phyloP scores from a whole-genome alignment of 495 filamentous ascomycete genomes.

The Oidiodendron maius region DNA sequence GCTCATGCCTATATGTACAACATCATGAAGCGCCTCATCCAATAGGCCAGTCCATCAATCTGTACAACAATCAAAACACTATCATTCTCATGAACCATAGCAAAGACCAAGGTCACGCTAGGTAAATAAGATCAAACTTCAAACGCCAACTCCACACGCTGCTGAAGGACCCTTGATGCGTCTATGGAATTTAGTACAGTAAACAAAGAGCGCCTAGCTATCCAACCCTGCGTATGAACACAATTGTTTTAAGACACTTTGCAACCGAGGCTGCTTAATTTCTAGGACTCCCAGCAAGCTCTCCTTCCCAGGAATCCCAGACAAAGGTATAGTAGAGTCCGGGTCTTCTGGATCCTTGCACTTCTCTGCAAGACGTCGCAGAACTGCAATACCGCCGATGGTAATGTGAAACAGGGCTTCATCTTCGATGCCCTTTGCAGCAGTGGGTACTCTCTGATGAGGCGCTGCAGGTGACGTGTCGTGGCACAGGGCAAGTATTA shows the following conservation, averaged over 20 bases:
- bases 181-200: constrained; percentile 20
- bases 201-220: constrained; percentile 22
- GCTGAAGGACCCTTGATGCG: constrained; percentile 17
- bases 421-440: constrained; percentile 33
- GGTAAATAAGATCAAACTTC: constrained; percentile 23
- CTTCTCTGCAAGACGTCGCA: constrained; percentile 66
- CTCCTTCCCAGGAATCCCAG: constrained; percentile 63
- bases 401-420: constrained; percentile 54
- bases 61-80: constrained; percentile 11
- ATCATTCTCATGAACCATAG: constrained; percentile 14
- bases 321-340: constrained; percentile 47
- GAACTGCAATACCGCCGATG: constrained; percentile 60
- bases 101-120: constrained; percentile 18
- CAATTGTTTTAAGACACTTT: constrained; percentile 63
- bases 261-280: constrained; percentile 45
- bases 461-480: constrained; percentile 40
- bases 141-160: constrained; percentile 23
- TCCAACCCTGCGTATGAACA: constrained; percentile 65
- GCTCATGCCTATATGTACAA: constrained; percentile 16
- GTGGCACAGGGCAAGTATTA: constrained; percentile 64
- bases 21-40: constrained; percentile 1
- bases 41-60: constrained; percentile 8
- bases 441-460: constrained; percentile 22
- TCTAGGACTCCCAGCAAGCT: constrained; percentile 62
- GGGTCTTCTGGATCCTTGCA: constrained; percentile 55